A percentile compares a stretch with the other conserved stretches of the same genome.
Evolutionary conservation across 371 early-diverging fungal species (phyloP).

Genomic region (Rhizomucor pusillus): DNA sequence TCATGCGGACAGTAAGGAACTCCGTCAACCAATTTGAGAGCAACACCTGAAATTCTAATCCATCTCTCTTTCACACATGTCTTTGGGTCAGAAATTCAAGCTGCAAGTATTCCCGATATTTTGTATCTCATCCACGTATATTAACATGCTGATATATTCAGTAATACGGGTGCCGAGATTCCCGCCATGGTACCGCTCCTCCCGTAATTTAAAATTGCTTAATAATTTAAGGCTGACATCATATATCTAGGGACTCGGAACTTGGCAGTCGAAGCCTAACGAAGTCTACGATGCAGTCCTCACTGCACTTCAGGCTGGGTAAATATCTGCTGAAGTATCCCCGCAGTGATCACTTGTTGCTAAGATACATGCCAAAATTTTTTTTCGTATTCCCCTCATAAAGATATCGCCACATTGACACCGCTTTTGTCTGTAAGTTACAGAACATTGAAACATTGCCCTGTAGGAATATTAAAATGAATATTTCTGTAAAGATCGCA

Average conservation of each 20-base stretch:
- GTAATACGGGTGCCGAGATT: conserved; percentile 32
- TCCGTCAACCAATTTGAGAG: too few relatives aligned
- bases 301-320: conserved; percentile 35
- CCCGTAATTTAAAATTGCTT: not conserved
- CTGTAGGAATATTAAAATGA: too few relatives aligned
- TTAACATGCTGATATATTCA: not conserved
- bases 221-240: not conserved
- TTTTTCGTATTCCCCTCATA: not conserved
- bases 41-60: too few relatives aligned
- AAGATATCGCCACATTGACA: conserved; percentile 48
- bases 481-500: conserved; percentile 51
- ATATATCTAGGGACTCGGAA: conserved; percentile 25
- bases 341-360: too few relatives aligned
- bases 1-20: too few relatives aligned
- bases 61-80: conserved; percentile 3
- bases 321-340: conserved; percentile 6
- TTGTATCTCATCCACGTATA: not conserved
- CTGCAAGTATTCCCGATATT: conserved; percentile 7
- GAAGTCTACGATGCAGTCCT: conserved; percentile 37
- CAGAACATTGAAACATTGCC: too few relatives aligned
- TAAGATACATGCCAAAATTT: too few relatives aligned
- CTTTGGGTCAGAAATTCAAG: conserved; percentile 18
- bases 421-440: conserved; percentile 47
- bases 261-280: conserved; percentile 49
- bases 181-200: conserved; percentile 16